Percentiles rank a stretch among this genome's conserved stretches.
Conservation (phyloP, 345 rosid genomes). For the Populus alba region DNA sequence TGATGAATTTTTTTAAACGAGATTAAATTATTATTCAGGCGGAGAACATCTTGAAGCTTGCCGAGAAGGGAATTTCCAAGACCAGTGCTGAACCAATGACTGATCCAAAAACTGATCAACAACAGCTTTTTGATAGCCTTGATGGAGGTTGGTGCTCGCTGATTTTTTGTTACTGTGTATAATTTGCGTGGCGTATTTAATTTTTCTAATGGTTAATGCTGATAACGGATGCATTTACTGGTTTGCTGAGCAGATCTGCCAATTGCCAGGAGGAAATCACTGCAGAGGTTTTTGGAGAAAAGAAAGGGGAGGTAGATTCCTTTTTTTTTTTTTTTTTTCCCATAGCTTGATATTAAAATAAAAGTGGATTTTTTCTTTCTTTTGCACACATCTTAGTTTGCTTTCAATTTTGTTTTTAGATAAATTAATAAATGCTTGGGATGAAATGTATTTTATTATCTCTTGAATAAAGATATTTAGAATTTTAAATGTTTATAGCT, state of each 20-base stretch:
- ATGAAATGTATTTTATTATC: not conserved
- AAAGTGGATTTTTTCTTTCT: not conserved
- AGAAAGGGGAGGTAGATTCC: constrained; percentile 73
- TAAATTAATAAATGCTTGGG: not conserved
- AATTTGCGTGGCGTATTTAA: not conserved
- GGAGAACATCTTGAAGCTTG: constrained; percentile 58
- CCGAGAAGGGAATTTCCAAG: constrained; percentile 41
- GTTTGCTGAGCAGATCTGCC: constrained; percentile 56
- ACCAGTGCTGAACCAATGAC: constrained; percentile 18
- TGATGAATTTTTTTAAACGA: not conserved
- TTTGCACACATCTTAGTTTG: not conserved
- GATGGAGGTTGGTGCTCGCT: constrained; percentile 47
- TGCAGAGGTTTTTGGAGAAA: constrained; percentile 83
- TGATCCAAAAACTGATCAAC: constrained; percentile 23
- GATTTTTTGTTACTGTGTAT: not conserved
- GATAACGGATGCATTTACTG: not conserved
- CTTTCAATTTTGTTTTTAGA: too few relatives aligned
- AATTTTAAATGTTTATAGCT: not conserved
- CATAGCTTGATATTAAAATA: not conserved
- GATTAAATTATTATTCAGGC: constrained; percentile 28
- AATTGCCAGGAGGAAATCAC: constrained; percentile 61
- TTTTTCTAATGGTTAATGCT: too few relatives aligned
- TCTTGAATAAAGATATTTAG: not conserved
- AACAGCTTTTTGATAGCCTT: constrained; percentile 47
- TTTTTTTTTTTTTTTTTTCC: not conserved